These are phyloP conservation scores for Diaporthe capsici DNA, from an alignment of 2,329 filamentous ascomycete species.

Conservation along the genomic window DNA sequence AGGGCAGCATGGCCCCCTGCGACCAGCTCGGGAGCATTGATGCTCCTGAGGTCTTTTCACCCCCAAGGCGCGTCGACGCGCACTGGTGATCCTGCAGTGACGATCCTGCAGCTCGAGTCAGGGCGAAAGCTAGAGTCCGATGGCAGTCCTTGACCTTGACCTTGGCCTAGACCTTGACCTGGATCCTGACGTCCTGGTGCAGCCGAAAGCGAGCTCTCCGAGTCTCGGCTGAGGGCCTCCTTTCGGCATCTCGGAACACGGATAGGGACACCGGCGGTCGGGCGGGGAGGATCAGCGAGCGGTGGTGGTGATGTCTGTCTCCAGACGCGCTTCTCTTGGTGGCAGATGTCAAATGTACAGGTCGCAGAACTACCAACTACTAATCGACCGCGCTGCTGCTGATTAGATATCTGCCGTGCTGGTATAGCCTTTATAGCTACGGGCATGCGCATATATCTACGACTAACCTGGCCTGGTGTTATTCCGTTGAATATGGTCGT, in stretches of 20 bases:
- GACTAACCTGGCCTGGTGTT: slow-evolving; percentile 5
- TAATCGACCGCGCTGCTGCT: background rate
- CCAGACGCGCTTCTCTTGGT: background rate
- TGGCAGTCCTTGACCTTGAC: background rate
- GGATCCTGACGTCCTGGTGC: background rate
- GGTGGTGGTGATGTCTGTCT: background rate
- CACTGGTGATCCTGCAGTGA: slow-evolving; percentile 25
- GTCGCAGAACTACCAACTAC: too few relatives aligned
- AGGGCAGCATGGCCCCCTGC: background rate
- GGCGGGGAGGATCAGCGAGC: background rate
- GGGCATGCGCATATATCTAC: background rate
- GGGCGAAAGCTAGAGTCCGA: background rate
- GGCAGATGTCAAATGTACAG: too few relatives aligned
- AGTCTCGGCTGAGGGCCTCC: background rate
- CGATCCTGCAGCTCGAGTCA: slow-evolving; percentile 33
- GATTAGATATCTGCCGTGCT: background rate
- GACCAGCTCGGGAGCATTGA: slow-evolving; percentile 9
- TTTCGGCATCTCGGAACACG: background rate
- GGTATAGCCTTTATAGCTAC: background rate
- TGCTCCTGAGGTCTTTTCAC: slow-evolving; percentile 8
- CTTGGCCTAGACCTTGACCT: background rate
- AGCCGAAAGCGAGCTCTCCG: slow-evolving; percentile 12
- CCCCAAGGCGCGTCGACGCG: background rate
- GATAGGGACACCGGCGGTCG: background rate
- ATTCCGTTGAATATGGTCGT: background rate